Evolutionary conservation across 2,329 filamentous ascomycete species (phyloP).

Genomic region (Neofusicoccum laricinum): DNA sequence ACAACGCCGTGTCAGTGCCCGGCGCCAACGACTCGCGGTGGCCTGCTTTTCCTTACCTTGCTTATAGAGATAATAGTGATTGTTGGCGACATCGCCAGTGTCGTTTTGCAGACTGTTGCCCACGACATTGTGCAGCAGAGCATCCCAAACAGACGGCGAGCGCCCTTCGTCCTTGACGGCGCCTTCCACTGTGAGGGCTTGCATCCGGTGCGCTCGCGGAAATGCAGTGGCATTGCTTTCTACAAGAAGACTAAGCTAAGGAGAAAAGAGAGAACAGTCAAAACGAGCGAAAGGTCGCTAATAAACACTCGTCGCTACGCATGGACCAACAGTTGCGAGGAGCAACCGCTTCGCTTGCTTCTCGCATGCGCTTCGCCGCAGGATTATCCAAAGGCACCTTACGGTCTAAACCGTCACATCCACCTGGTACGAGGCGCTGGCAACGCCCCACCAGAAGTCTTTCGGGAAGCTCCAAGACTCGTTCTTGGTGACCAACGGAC

Average conservation of each 20-base stretch:
- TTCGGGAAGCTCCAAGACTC: constrained; percentile 25
- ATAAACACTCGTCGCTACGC: too few relatives aligned
- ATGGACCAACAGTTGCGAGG: too few relatives aligned
- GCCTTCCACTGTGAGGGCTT: too few relatives aligned
- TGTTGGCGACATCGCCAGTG: constrained; percentile 49
- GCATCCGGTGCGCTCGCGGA: too few relatives aligned
- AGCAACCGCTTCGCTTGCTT: too few relatives aligned
- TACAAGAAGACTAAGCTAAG: too few relatives aligned
- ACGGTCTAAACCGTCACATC: too few relatives aligned
- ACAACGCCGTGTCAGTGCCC: background rate
- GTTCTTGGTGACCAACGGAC: constrained; percentile 27
- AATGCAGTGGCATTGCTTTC: too few relatives aligned
- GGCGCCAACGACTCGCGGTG: background rate
- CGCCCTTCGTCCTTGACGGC: constrained; percentile 41
- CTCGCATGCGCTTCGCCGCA: too few relatives aligned
- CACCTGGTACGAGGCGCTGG: constrained; percentile 44
- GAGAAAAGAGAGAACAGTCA: too few relatives aligned
- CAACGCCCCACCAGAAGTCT: constrained; percentile 45
- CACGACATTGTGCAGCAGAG: constrained; percentile 31
- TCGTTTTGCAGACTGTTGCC: constrained; percentile 29
- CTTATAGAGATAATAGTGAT: constrained; percentile 52
- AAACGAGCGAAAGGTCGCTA: too few relatives aligned
- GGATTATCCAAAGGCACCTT: too few relatives aligned
- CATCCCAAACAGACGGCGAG: constrained; percentile 39
- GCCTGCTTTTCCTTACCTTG: constrained; percentile 25